Base-by-base conservation (phyloP, 306 rosid species). In the Quillaja saponaria region DNA sequence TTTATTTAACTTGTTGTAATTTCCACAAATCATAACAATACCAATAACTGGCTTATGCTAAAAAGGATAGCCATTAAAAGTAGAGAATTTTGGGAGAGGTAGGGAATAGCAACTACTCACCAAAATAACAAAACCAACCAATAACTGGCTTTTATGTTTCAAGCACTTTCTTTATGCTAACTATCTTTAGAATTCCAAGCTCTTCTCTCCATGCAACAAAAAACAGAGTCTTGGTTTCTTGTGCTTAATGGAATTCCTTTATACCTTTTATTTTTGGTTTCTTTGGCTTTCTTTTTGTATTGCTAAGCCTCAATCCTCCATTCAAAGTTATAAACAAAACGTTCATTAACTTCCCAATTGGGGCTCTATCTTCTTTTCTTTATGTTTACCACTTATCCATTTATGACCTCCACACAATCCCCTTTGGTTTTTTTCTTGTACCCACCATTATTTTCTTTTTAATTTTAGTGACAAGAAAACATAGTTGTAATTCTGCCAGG, bases 151-250 rank as follows among this genome's bases (percentile, higher is more conserved):
- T 74, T 85, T 74, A 49, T 67, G 82, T 66, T 39, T 42, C 51
- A 70, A 61, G 25, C 50, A 76, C 69, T 71, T 67, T 71, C 73
- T 87, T 87, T 81, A 72, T 61, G 71, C 58, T 47, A 64, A 28
- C 56, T 44, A 41, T 71, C 95, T 83, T 83, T 86, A 81, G 84
- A 83, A 81, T 79, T 83, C 87, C 90, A 78, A 66, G 90, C 84
- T 76, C 90, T 76, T 55, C 58, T 52, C 72, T 79, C 87, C 71
- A 81, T 70, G 81, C 83, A 77, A 58, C 66, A 20, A 53, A 68
- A 70, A 78, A 38, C 42, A 8, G 46, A 58, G 72, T 71, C 87
- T 68, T 74, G 80, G 89, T 78, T 74, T 76, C 75, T 78, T 81
- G 89, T 74, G 85, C 82, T 83, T 8, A 81, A 76, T 83, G 89